Conservation (phyloP, 176 grass and related monocot genomes). For the Paspalum vaginatum region DNA sequence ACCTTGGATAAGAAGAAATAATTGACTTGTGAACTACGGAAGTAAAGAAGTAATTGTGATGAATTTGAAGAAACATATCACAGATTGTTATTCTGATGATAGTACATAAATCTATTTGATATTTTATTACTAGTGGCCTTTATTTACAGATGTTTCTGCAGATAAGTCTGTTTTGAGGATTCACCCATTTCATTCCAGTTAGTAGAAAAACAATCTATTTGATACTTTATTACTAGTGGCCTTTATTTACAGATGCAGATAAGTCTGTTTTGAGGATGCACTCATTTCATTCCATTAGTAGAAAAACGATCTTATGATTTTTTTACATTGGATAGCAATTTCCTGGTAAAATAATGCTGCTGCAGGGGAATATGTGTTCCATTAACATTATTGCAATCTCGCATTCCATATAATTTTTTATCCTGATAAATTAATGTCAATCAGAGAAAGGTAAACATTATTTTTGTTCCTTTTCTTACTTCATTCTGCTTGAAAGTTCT, state of each 20-base stretch:
- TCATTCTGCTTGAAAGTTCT: conserved; percentile 7
- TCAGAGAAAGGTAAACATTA: no score
- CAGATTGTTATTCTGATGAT: not conserved
- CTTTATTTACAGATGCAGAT: not conserved
- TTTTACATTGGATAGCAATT: not conserved
- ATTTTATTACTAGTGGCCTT: conserved; percentile 7
- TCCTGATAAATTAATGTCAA: no score
- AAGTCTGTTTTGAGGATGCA: not conserved
- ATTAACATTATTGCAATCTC: not conserved
- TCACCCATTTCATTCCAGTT: not conserved
- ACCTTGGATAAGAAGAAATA: not conserved
- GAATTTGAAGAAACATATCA: not conserved
- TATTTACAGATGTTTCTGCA: not conserved
- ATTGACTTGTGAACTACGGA: not conserved
- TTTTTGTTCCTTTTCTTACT: not conserved
- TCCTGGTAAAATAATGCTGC: not conserved
- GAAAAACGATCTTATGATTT: not conserved
- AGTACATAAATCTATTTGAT: conserved; percentile 19
- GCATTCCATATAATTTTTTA: not conserved
- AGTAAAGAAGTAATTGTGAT: not conserved
- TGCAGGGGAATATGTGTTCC: not conserved
- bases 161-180: not conserved
- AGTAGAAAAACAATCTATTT: conserved; percentile 9
- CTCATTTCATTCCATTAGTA: not conserved
- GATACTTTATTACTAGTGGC: not conserved